Conservation (phyloP, 2,329 filamentous ascomycete species). For the Pezicula neosporulosa region DNA sequence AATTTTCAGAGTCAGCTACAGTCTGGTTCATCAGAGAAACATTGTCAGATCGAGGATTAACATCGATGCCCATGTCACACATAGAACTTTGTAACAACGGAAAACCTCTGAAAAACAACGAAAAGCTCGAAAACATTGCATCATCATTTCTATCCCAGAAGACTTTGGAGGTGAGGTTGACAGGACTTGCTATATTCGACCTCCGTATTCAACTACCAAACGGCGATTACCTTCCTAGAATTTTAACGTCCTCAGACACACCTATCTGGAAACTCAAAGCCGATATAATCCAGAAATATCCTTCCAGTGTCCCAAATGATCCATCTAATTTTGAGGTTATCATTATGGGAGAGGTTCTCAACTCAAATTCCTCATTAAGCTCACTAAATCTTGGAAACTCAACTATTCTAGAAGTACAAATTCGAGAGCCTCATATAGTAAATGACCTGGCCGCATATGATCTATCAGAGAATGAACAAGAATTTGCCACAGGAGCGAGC, state of each 20-base stretch:
- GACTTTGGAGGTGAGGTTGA: background rate
- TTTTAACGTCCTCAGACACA: background rate
- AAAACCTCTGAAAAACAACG: too few relatives aligned
- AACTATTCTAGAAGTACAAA: background rate
- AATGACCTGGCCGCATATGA: constrained; percentile 1
- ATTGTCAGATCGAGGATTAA: too few relatives aligned
- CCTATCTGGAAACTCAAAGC: background rate
- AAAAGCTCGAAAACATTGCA: too few relatives aligned
- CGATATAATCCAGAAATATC: background rate
- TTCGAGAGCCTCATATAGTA: background rate
- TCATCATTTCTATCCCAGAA: background rate
- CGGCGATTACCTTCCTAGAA: background rate
- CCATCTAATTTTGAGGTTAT: background rate
- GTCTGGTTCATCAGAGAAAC: too few relatives aligned
- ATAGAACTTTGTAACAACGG: too few relatives aligned
- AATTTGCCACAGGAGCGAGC: background rate
- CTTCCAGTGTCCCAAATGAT: background rate
- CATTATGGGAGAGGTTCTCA: background rate
- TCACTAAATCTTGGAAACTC: background rate
- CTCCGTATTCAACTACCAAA: background rate
- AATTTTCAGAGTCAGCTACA: too few relatives aligned
- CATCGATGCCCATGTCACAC: too few relatives aligned
- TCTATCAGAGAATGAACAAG: background rate
- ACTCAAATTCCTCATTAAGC: background rate
- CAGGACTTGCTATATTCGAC: background rate